phyloP scores from a whole-genome alignment of 306 rosid genomes.

The Styphnolobium japonicum region DNA sequence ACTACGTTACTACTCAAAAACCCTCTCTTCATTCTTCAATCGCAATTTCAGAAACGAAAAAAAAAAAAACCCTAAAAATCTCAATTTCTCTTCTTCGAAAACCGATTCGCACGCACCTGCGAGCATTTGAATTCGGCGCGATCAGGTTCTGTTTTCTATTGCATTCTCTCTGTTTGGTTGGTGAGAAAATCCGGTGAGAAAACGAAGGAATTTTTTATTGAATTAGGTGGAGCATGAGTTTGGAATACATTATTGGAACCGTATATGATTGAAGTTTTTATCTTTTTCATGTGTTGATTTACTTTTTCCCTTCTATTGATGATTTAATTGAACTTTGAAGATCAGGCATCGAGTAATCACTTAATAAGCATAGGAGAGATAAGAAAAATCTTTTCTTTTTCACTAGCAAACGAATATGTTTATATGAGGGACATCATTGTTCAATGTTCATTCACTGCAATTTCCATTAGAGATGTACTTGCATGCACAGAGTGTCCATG shows the following conservation, averaged over 20 bases:
- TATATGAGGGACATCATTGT: not conserved
- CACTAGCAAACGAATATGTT: not conserved
- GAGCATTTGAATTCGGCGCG: not conserved
- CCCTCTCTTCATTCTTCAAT: not conserved
- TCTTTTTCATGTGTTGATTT: not conserved
- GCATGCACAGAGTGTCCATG: not conserved
- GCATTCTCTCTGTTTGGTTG: conserved; percentile 26
- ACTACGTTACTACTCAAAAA: not conserved
- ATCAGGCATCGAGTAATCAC: not conserved
- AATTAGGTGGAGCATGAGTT: too few relatives aligned
- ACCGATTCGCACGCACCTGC: not conserved
- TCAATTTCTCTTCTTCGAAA: not conserved
- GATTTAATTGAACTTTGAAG: not conserved
- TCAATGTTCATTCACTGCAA: not conserved
- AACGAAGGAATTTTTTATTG: not conserved
- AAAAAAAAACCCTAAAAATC: not conserved
- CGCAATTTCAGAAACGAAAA: not conserved
- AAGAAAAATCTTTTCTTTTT: not conserved
- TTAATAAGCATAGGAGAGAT: not conserved
- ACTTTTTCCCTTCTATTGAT: not conserved
- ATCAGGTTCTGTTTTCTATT: conserved; percentile 26
- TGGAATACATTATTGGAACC: too few relatives aligned
- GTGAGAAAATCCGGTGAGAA: not conserved
- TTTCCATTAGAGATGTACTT: not conserved
- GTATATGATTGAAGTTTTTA: not conserved